A percentile compares a stretch with the other conserved stretches of the same genome.
phyloP scores from a whole-genome alignment of 805 yeast species.

The Sugiyamaella valdiviana region DNA sequence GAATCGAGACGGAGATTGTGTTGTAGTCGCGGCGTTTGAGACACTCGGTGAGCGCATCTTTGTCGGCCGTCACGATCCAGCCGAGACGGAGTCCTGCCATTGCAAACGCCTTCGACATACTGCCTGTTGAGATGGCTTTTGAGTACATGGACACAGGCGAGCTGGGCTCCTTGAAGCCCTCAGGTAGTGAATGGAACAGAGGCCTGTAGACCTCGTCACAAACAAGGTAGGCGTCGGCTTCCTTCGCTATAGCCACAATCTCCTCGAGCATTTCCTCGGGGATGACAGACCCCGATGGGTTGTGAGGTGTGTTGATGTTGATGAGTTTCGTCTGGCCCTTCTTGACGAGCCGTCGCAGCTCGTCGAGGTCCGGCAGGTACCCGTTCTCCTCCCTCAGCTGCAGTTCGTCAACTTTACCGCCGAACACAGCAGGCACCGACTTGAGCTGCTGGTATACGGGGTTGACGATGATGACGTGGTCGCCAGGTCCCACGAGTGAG shows the following conservation, averaged over 20 bases:
- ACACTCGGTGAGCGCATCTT: slow-evolving; percentile 30
- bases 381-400: slow-evolving; percentile 32
- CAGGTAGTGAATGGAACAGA: slow-evolving; percentile 37
- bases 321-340: slow-evolving; percentile 37
- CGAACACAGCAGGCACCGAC: slow-evolving; percentile 44
- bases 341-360: slow-evolving; percentile 30
- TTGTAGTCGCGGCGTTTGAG: slow-evolving; percentile 43
- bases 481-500: slow-evolving; percentile 39
- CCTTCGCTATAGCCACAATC: slow-evolving; percentile 37
- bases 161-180: slow-evolving; percentile 29
- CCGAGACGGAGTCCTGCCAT: slow-evolving; percentile 50
- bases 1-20: slow-evolving; percentile 43
- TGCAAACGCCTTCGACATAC: slow-evolving; percentile 50
- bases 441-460: slow-evolving; percentile 48
- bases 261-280: slow-evolving; percentile 30
- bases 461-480: slow-evolving; percentile 43
- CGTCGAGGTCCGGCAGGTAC: slow-evolving; percentile 35
- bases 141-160: slow-evolving; percentile 40
- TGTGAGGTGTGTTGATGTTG: slow-evolving; percentile 45
- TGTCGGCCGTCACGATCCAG: slow-evolving; percentile 42
- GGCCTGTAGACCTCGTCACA: slow-evolving; percentile 54
- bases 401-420: slow-evolving; percentile 37
- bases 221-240: slow-evolving; percentile 33
- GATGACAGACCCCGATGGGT: slow-evolving; percentile 43
- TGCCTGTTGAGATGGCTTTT: slow-evolving; percentile 42